A percentile compares a stretch with the other conserved stretches of the same genome.
Evolutionary conservation across 208 protist species (phyloP).

Genomic region (Crithidia expoeki): DNA sequence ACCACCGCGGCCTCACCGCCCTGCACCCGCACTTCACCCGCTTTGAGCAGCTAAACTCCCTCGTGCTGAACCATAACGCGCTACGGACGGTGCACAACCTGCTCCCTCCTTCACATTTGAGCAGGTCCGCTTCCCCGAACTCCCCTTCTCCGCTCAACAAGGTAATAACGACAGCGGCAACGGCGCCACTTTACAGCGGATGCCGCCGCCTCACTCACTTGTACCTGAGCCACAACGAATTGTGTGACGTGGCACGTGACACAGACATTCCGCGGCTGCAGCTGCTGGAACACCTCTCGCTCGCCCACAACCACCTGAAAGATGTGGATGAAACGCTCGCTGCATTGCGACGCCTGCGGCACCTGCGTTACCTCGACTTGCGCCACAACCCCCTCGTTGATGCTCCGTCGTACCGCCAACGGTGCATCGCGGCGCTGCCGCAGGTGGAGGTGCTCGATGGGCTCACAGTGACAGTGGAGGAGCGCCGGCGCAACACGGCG

Average conservation of each 20-base stretch:
- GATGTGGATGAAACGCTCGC: slow-evolving; percentile 45
- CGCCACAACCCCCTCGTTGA: slow-evolving; percentile 71
- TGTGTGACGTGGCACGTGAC: slow-evolving; percentile 38
- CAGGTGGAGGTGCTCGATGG: slow-evolving; percentile 77
- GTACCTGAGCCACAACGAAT: slow-evolving; percentile 41
- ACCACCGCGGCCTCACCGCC: slow-evolving; percentile 46
- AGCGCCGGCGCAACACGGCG: slow-evolving; percentile 43
- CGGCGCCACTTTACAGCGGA: slow-evolving; percentile 38
- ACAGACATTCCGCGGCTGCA: slow-evolving; percentile 57
- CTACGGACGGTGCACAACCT: slow-evolving; percentile 56
- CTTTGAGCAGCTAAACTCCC: slow-evolving; percentile 65
- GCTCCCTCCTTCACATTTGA: slow-evolving; percentile 14
- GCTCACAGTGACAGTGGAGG: slow-evolving; percentile 43
- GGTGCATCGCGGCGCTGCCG: slow-evolving; percentile 58
- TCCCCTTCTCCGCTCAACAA: neutral
- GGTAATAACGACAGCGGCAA: neutral
- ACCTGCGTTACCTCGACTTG: slow-evolving; percentile 64
- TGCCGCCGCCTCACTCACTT: slow-evolving; percentile 64
- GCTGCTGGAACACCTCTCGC: slow-evolving; percentile 59
- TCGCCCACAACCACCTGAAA: slow-evolving; percentile 67
- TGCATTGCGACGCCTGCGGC: slow-evolving; percentile 50
- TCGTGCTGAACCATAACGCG: slow-evolving; percentile 68
- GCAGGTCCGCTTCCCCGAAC: neutral
- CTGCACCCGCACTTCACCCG: slow-evolving; percentile 68
- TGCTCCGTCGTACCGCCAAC: slow-evolving; percentile 67